Percentiles rank a stretch among this genome's conserved stretches.
Conservation (phyloP, 768 basidiomycete genomes). For the Termitomyces sp. region DNA sequence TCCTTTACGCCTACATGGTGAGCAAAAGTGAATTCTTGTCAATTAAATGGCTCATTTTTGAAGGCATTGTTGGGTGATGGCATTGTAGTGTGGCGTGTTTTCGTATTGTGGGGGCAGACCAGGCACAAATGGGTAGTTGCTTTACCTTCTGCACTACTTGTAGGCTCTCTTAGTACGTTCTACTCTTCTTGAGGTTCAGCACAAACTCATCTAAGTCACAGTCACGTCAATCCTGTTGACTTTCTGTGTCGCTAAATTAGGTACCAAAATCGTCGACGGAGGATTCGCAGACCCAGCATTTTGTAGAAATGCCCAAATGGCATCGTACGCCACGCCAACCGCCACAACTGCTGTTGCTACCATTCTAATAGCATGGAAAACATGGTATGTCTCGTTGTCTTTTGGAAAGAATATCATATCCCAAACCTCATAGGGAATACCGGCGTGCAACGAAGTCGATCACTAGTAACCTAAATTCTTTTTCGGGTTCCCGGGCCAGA, state of each 20-base stretch:
- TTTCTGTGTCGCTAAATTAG: slow-evolving; percentile 4
- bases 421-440: background rate
- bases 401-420: background rate
- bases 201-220: background rate
- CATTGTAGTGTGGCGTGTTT: slow-evolving; percentile 6
- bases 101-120: background rate
- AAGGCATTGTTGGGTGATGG: slow-evolving; percentile 4
- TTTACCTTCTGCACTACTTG: background rate
- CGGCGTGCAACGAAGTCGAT: background rate
- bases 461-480: background rate
- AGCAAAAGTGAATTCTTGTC: background rate
- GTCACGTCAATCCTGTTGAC: slow-evolving; percentile 3
- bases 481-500: background rate
- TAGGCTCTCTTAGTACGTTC: background rate
- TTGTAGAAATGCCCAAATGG: slow-evolving; percentile 5
- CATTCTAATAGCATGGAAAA: slow-evolving; percentile 1
- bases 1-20: slow-evolving; percentile 4
- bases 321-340: slow-evolving; percentile 1
- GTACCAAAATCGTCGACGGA: slow-evolving; percentile 6
- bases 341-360: slow-evolving; percentile 8
- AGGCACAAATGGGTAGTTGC: background rate
- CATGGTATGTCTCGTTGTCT: background rate
- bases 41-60: background rate
- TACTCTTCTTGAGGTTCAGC: too few species aligned
- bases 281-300: slow-evolving; percentile 7